A percentile compares a stretch with the other conserved stretches of the same genome.
Evolutionary conservation across 257 asterid genomes (phyloP).

Genomic region (Solanum sejunctum): DNA sequence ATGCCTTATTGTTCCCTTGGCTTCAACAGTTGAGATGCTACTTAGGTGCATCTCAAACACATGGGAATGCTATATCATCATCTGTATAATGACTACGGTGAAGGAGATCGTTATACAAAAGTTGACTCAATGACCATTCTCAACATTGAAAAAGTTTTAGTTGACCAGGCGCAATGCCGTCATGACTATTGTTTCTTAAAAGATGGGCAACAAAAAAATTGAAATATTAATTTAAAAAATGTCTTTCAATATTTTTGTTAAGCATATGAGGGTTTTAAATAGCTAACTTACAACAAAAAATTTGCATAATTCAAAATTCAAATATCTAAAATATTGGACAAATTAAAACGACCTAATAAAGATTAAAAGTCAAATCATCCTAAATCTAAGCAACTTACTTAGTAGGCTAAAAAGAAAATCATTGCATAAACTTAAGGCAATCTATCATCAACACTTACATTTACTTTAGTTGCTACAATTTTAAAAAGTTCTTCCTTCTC

Average conservation of each 20-base stretch:
- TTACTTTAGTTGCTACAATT: background rate
- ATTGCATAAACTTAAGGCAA: background rate
- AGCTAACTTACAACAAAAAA: background rate
- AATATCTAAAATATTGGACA: background rate
- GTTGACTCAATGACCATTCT: background rate
- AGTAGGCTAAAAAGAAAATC: too few species aligned
- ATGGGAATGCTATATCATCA: background rate
- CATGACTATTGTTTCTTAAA: too few species aligned
- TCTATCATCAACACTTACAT: background rate
- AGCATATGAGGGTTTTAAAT: background rate
- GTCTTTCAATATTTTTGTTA: background rate
- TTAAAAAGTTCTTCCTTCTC: background rate
- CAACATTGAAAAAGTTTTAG: background rate
- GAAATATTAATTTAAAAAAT: background rate
- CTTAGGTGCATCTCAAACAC: background rate
- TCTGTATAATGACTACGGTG: background rate
- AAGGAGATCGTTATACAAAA: too few species aligned
- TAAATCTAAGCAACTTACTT: too few species aligned
- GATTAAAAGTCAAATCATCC: background rate
- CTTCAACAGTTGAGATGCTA: background rate
- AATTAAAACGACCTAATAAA: background rate
- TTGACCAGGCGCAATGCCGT: background rate
- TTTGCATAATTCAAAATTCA: background rate
- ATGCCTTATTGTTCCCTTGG: too few species aligned
- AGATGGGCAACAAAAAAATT: background rate